Base-by-base conservation (phyloP, 2,329 filamentous ascomycete genomes). In the Geoglossum cookeanum region DNA sequence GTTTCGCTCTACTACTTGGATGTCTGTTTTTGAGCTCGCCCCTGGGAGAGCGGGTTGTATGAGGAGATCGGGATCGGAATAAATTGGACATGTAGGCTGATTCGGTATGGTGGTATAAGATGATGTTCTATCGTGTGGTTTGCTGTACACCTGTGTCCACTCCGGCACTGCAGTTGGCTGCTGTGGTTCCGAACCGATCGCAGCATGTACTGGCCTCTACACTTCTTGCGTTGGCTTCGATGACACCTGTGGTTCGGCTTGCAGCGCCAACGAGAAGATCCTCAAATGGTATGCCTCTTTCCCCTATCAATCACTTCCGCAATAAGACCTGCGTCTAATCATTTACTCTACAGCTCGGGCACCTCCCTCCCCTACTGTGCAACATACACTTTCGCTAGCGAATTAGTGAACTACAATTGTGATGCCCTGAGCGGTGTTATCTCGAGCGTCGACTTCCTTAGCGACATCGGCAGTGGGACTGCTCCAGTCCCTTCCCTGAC, bases 401-500 rank as follows among this genome's bases (percentile, higher is more conserved):
- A 55, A 9, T 56, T 52, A 32, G 29, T 45, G 35, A 57, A 59
- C 17, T 59, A 56, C 54, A 53, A 61, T 15, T 62, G 61, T 52
- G 49, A 22, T 5, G 4, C 32, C 9, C 56, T 35, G n/a, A 17
- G 6, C 5, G 44, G 35, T 9, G 15, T 55, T 13, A 5, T 33
- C 13, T 44, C 55, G 6, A 44, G 48, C 45, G 59, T 62, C 13
- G 54, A 60, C 53, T 59, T 58, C 27, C 29, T 62, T 8, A 55
- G 49, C 15, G 61, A 62, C 37, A 37, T 48, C 35, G 56, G 56
- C 42, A 60, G 58, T n/a, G 55, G 55, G 65, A 76, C 60, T 74
- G 68, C 22, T 83, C 75, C 60, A 88, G 67, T 0, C 78, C 81
- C 0, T 84, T 85, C 42, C 15, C n/a, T 45, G 13, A 45, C 42